phyloP scores from a whole-genome alignment of 768 basidiomycete genomes.

The Boletellus ananas region DNA sequence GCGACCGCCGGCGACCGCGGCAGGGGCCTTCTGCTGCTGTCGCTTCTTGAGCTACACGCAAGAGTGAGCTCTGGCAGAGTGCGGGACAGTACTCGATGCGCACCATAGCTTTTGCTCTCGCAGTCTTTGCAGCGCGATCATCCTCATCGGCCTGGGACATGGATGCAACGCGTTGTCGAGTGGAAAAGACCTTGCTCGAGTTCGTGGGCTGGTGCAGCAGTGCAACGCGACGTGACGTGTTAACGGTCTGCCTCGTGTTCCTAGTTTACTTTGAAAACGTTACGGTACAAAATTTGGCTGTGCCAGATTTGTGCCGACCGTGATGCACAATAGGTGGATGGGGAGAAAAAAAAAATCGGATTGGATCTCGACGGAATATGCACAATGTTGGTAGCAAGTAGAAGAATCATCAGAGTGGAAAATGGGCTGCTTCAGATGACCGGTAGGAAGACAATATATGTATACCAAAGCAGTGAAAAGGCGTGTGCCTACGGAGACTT shows the following conservation, averaged over 20 bases:
- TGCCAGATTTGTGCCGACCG: neutral
- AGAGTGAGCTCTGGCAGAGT: conserved; percentile 1
- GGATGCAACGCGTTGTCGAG: conserved; percentile 6
- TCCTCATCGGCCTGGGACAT: conserved; percentile 58
- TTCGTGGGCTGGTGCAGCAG: neutral
- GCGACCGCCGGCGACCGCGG: conserved; percentile 13
- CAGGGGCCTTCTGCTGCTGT: conserved; percentile 60
- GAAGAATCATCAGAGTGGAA: conserved; percentile 35
- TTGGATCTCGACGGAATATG: conserved; percentile 43
- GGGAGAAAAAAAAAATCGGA: conserved; percentile 23
- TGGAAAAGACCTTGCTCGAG: neutral
- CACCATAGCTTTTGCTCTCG: conserved; percentile 82
- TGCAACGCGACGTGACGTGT: conserved; percentile 5
- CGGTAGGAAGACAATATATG: conserved; percentile 34
- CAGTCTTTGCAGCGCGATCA: conserved; percentile 78
- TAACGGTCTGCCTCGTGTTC: neutral
- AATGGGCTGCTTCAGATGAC: conserved; percentile 30
- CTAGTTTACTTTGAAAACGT: conserved; percentile 1
- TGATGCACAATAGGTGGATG: conserved; percentile 1
- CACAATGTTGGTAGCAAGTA: conserved; percentile 38
- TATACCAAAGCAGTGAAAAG: conserved; percentile 34
- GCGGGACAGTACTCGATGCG: conserved; percentile 15
- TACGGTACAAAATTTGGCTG: neutral
- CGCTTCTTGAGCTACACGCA: conserved; percentile 69
- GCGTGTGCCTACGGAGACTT: conserved; percentile 32